A percentile compares a stretch with the other conserved stretches of the same genome.
Evolutionary conservation across 2,329 filamentous ascomycete species (phyloP).

Genomic region (Cladophialophora bantiana): DNA sequence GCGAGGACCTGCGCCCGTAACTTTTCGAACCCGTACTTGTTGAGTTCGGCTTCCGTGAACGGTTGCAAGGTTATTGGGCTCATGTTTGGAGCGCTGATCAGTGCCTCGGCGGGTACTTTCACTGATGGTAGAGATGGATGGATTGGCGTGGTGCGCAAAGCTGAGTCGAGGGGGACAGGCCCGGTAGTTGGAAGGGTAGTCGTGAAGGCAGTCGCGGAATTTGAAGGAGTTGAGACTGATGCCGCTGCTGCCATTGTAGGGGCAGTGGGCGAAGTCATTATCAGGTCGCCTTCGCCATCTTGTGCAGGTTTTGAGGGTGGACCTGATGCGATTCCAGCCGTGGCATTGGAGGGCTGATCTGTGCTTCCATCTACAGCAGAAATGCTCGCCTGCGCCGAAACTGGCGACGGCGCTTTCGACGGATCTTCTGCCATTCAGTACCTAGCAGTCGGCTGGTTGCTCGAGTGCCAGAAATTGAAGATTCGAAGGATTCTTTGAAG

Average conservation of each 20-base stretch:
- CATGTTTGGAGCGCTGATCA: conserved; percentile 19
- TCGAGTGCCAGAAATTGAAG: neutral
- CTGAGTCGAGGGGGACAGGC: conserved; percentile 35
- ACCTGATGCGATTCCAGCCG: neutral
- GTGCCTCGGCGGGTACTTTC: conserved; percentile 29
- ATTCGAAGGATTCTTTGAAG: neutral
- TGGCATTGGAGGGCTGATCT: neutral
- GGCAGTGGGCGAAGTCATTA: conserved; percentile 21
- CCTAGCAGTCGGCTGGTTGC: neutral
- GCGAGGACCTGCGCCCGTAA: conserved; percentile 31
- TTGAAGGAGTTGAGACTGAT: conserved; percentile 8
- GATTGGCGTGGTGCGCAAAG: conserved; percentile 35
- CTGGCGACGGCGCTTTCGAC: conserved; percentile 7
- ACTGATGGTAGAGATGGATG: conserved; percentile 34
- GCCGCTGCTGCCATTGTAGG: neutral
- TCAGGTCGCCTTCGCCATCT: conserved; percentile 16
- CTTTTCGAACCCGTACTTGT: conserved; percentile 34
- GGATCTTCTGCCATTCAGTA: conserved; percentile 22
- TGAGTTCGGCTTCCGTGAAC: conserved; percentile 37
- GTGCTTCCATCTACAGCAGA: conserved; percentile 9
- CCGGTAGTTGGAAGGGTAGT: neutral
- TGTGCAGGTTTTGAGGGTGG: neutral
- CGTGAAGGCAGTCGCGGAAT: neutral
- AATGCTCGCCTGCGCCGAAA: neutral
- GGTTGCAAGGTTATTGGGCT: conserved; percentile 38